phyloP scores from a whole-genome alignment of 176 grass and related monocot genomes.

The Melocanna baccifera region DNA sequence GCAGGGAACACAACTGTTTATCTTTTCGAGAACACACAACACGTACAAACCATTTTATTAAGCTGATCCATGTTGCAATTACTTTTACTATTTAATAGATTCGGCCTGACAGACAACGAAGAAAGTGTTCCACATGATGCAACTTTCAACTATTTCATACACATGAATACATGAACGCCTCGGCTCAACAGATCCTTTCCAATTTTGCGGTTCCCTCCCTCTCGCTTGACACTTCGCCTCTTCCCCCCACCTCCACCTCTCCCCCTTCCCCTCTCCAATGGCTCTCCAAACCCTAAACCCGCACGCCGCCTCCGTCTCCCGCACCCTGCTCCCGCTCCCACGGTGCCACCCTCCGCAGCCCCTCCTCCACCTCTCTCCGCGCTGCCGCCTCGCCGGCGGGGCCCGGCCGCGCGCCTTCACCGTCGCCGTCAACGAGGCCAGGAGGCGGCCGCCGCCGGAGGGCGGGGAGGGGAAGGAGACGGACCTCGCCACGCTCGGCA shows the following conservation, averaged over 20 bases:
- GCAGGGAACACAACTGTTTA: too few relatives aligned
- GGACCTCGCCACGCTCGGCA: conserved; percentile 85
- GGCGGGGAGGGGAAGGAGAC: conserved; percentile 33
- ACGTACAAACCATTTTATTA: too few relatives aligned
- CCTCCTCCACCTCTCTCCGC: conserved; percentile 4
- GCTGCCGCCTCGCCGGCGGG: not conserved
- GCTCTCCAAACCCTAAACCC: conserved; percentile 60
- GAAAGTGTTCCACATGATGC: not conserved
- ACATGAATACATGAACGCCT: not conserved
- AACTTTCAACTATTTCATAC: not conserved
- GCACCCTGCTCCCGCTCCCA: conserved; percentile 12
- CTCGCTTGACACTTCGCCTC: not conserved
- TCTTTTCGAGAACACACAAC: too few relatives aligned
- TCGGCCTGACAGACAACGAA: too few relatives aligned
- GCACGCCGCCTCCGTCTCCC: conserved; percentile 19
- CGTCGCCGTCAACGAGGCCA: conserved; percentile 37
- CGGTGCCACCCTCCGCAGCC: not conserved
- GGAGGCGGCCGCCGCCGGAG: not conserved
- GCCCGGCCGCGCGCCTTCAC: conserved; percentile 12
- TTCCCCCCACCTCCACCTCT: not conserved
- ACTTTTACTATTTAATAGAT: too few relatives aligned
- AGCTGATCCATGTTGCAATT: too few relatives aligned
- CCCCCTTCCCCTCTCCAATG: conserved; percentile 5
- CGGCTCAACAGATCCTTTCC: not conserved
- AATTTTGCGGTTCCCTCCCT: conserved; percentile 24